Evolutionary conservation across 179 eudicot species (phyloP).

Genomic region (Nepenthes alata): DNA sequence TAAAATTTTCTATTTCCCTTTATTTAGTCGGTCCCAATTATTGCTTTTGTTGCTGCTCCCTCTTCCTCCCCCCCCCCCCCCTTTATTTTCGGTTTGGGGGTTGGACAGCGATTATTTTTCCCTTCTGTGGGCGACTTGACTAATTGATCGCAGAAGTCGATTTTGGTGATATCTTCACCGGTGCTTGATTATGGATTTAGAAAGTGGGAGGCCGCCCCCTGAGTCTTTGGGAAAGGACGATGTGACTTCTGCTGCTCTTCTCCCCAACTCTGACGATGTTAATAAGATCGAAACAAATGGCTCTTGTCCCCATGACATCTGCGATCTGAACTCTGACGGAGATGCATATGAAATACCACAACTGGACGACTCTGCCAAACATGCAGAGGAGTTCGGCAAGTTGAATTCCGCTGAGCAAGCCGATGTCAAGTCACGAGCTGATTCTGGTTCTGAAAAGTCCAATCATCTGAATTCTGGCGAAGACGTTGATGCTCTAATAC

Average conservation of each 20-base stretch:
- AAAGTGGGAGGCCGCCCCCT: conserved; percentile 3
- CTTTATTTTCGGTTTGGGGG: background rate
- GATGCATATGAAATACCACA: background rate
- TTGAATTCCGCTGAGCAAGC: conserved; percentile 5
- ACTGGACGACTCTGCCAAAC: background rate
- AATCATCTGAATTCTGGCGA: conserved; percentile 1
- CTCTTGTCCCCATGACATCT: background rate
- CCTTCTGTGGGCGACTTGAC: background rate
- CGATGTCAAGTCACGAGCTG: background rate
- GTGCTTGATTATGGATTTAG: conserved; percentile 5
- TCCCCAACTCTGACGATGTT: conserved; percentile 1
- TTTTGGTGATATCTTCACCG: background rate
- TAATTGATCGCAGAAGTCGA: background rate
- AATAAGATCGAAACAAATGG: conserved; percentile 3
- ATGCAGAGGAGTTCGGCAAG: background rate
- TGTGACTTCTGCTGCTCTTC: background rate
- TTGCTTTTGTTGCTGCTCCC: too few species aligned
- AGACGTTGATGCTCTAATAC: background rate
- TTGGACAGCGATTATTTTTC: background rate
- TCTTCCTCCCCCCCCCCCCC: too few species aligned
- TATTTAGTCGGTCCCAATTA: too few species aligned
- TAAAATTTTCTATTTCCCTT: too few species aligned
- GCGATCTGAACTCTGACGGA: background rate
- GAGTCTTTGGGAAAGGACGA: conserved; percentile 7
- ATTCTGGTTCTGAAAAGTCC: conserved; percentile 1